Base-by-base conservation (phyloP, 441 rosid genomes). In the Adansonia rubrostipa region DNA sequence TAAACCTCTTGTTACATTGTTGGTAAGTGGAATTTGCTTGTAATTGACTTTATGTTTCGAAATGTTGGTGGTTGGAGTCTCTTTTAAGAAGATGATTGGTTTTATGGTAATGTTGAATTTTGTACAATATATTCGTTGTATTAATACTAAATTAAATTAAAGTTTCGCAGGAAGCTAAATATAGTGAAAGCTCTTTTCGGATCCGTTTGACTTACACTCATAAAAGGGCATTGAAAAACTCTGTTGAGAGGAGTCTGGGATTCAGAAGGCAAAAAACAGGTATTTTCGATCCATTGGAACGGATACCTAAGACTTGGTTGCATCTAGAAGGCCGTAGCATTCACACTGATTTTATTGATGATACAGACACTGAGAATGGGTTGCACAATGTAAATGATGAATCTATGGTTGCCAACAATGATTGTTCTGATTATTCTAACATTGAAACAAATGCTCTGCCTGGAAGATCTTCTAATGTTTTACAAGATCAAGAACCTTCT, bases 251-350 rank as follows among this genome's bases (percentile, higher is more conserved):
- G 79, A 83, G 67, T n/a, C 85, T 78, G 69, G 87, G 82, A 80
- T 80, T 80, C 85, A 92, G 94, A 87, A 92, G 93, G 88, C 89
- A 85, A 76, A 96, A 91, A 85, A 80, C 87, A 86, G 97, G 98
- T 86, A 85, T 70, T 86, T 54, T 11, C 19, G 6, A 57, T 73
- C 76, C 19, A 17, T 19, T 3, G 24, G 20, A 56, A 56, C 40
- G 9, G 20, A 9, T 57, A 56, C 15, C 24, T 13, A 10, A 61
- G 5, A 60, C 19, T 50, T 24, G 22, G 50, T 70, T 77, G 75
- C 24, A 14, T 64, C 76, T 60, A 36, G 72, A 69, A 54, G 76
- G 66, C 44, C 48, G 9, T 44, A 17, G 2, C 22, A 6, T 17
- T 73, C 76, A 40, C 14, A 5, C 1, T 10, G 40, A 42, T 24